Evolutionary conservation across 192 early-diverging fungal genomes (phyloP).

Genomic region (Coemansia sp.): DNA sequence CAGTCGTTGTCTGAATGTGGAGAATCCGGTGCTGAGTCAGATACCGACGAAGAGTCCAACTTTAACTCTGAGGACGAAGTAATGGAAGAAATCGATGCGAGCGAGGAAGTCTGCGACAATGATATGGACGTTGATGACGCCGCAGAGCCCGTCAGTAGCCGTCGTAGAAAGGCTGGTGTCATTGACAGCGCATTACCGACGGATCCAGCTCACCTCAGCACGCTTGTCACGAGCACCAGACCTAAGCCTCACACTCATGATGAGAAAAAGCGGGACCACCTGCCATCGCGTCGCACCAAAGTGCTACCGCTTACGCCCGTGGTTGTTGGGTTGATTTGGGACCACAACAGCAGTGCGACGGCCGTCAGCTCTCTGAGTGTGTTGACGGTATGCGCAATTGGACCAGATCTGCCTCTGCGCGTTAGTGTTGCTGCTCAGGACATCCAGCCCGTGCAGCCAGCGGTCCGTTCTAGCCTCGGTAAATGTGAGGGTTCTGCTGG

Average conservation of each 20-base stretch:
- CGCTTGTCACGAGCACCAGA: neutral
- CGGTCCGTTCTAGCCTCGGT: neutral
- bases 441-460: conserved; percentile 1
- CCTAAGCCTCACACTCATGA: neutral
- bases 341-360: neutral
- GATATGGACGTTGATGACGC: conserved; percentile 31
- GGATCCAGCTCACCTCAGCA: neutral
- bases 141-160: neutral
- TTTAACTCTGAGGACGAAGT: conserved; percentile 47
- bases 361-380: neutral
- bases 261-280: conserved; percentile 6
- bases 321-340: conserved; percentile 31
- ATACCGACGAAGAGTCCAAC: conserved; percentile 21
- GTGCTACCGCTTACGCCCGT: conserved; percentile 42
- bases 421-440: conserved; percentile 17
- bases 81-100: conserved; percentile 43
- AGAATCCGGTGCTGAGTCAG: conserved; percentile 17
- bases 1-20: neutral
- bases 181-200: neutral
- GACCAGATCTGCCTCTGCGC: conserved; percentile 13
- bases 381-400: conserved; percentile 18
- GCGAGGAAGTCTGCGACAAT: conserved; percentile 32
- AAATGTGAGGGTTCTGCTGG: conserved; percentile 3
- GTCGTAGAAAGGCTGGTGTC: neutral
- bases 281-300: conserved; percentile 17